phyloP scores from a whole-genome alignment of 345 rosid species.

The Mangifera indica region DNA sequence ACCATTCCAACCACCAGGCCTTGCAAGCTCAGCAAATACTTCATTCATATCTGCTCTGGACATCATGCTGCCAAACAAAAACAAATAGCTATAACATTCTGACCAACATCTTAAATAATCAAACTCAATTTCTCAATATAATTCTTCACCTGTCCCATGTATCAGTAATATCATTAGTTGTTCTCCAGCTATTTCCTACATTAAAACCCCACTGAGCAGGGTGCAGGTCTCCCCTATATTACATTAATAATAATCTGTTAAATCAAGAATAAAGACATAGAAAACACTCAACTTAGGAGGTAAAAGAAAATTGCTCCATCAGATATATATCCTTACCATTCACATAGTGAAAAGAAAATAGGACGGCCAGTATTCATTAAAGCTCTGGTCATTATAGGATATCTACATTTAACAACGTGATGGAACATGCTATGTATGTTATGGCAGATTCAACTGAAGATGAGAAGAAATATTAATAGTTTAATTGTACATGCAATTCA shows the following conservation, averaged over 20 bases:
- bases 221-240: conserved; percentile 76
- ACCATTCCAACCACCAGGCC: conserved; percentile 99
- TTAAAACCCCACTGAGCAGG: conserved; percentile 83
- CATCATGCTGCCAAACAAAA: conserved; percentile 55
- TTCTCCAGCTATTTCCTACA: conserved; percentile 95
- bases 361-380: conserved; percentile 67
- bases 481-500: background rate
- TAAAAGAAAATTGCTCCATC: no score
- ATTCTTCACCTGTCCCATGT: conserved; percentile 58
- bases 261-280: background rate
- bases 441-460: background rate
- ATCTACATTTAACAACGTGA: conserved; percentile 38
- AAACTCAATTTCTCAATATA: background rate
- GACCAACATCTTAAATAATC: background rate
- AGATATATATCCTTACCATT: conserved; percentile 51
- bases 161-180: conserved; percentile 76
- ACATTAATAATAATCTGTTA: background rate
- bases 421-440: background rate
- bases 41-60: conserved; percentile 74
- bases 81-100: background rate
- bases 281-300: background rate
- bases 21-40: conserved; percentile 71
- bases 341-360: conserved; percentile 82
- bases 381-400: conserved; percentile 87
- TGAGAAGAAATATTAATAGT: background rate